These are phyloP conservation scores for Aureobasidium sp. DNA, from an alignment of 2,329 filamentous ascomycete species.

Conservation along the genomic window DNA sequence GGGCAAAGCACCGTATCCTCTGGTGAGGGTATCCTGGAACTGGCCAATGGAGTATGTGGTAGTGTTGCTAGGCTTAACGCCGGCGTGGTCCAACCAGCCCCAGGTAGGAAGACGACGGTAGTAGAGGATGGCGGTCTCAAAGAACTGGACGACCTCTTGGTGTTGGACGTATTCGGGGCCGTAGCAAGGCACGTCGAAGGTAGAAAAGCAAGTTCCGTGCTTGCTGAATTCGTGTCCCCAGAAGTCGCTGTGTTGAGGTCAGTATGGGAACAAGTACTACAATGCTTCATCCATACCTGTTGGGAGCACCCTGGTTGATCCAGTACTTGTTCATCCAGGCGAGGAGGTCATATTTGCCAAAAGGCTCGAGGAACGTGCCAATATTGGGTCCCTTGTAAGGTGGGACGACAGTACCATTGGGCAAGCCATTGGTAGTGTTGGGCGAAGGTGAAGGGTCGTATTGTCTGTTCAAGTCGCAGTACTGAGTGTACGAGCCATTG, in stretches of 20 bases:
- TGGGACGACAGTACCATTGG: slow-evolving; percentile 44
- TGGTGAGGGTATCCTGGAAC: slow-evolving; percentile 43
- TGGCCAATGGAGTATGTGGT: slow-evolving; percentile 47
- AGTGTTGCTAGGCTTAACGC: slow-evolving; percentile 50
- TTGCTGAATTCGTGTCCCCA: slow-evolving; percentile 63
- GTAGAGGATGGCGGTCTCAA: slow-evolving; percentile 50
- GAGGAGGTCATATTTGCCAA: slow-evolving; percentile 52
- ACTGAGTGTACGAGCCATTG: slow-evolving; percentile 54
- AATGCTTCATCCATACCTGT: slow-evolving; percentile 20
- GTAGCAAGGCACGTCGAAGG: slow-evolving; percentile 58
- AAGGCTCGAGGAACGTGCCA: slow-evolving; percentile 48
- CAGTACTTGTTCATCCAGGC: slow-evolving; percentile 59
- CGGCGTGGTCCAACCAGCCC: slow-evolving; percentile 46
- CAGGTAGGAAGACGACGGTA: slow-evolving; percentile 52
- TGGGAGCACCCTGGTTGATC: slow-evolving; percentile 49
- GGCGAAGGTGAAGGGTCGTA: slow-evolving; percentile 51
- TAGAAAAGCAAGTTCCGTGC: slow-evolving; percentile 59
- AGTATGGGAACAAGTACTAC: too few species aligned
- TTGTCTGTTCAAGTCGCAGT: slow-evolving; percentile 56
- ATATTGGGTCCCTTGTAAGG: slow-evolving; percentile 51
- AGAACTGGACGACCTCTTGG: slow-evolving; percentile 55
- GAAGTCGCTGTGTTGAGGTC: slow-evolving; percentile 32
- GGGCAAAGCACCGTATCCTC: slow-evolving; percentile 45
- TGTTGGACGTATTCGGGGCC: slow-evolving; percentile 48
- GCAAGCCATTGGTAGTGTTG: slow-evolving; percentile 52